Conservation (phyloP, 2,329 filamentous ascomycete species). For the Akanthomyces uredinophilus region DNA sequence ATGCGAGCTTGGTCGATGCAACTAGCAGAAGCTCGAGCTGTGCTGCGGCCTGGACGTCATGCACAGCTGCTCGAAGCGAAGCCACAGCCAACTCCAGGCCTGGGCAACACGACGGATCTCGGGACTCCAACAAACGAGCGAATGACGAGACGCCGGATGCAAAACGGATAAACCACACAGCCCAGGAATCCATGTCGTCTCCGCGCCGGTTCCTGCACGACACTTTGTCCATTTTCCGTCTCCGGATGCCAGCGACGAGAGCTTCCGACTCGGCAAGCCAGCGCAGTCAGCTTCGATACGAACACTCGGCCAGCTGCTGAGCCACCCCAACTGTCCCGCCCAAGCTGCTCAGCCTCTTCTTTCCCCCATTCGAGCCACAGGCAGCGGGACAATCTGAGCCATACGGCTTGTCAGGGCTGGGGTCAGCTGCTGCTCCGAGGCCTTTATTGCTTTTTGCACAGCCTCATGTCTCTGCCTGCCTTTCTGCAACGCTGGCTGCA, state of each 20-base stretch:
- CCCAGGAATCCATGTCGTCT: not conserved
- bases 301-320: not conserved
- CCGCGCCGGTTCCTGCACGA: not conserved
- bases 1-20: not conserved
- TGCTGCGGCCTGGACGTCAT: not conserved
- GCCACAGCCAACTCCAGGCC: not conserved
- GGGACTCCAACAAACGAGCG: not conserved
- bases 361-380: not conserved
- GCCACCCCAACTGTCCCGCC: not conserved
- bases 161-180: not conserved
- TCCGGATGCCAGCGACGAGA: not conserved
- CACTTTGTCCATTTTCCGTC: not conserved
- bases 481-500: not conserved
- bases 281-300: not conserved
- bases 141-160: not conserved
- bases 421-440: not conserved
- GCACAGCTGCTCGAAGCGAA: not conserved
- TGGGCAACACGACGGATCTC: not conserved
- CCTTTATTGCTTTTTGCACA: not conserved
- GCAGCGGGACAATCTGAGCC: no score
- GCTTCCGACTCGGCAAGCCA: not conserved
- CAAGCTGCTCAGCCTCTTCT: not conserved
- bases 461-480: not conserved
- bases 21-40: not conserved
- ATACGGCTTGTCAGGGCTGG: not conserved